Conservation (phyloP, 352 stramenopile genomes). For the Pythium aphanidermatum region DNA sequence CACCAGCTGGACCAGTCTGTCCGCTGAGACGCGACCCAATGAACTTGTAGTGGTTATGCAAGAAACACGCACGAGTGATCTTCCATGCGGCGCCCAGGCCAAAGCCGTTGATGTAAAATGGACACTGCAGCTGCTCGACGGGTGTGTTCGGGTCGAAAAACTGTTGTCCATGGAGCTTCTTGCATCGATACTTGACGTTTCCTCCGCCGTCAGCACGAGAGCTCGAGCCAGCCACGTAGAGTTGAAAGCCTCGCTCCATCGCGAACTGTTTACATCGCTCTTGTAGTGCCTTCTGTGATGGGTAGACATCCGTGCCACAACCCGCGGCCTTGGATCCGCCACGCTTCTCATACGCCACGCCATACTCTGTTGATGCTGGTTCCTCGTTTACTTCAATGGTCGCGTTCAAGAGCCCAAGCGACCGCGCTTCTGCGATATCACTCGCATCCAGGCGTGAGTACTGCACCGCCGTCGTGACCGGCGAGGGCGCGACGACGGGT, state of each 20-base stretch:
- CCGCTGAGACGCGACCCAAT: constrained; percentile 44
- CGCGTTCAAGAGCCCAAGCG: constrained; percentile 41
- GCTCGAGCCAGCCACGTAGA: constrained; percentile 61
- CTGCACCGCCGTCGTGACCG: constrained; percentile 7
- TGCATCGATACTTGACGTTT: constrained; percentile 82
- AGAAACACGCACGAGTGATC: constrained; percentile 63
- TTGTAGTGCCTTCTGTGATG: constrained; percentile 54
- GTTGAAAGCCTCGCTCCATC: constrained; percentile 66
- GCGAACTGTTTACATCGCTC: constrained; percentile 77
- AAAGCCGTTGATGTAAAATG: constrained; percentile 81
- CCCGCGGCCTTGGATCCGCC: constrained; percentile 45
- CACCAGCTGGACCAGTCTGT: background rate
- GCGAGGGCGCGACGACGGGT: background rate
- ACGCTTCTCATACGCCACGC: constrained; percentile 73
- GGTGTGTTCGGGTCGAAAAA: constrained; percentile 60
- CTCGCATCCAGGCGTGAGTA: constrained; percentile 60
- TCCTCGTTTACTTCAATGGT: constrained; percentile 43
- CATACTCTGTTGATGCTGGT: constrained; percentile 40
- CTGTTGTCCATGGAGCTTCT: constrained; percentile 74
- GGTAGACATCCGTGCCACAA: constrained; percentile 52
- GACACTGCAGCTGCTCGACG: constrained; percentile 44
- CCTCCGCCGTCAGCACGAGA: constrained; percentile 58
- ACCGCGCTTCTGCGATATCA: constrained; percentile 41
- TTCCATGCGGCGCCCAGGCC: constrained; percentile 62
- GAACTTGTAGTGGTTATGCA: constrained; percentile 86